A percentile compares a stretch with the other conserved stretches of the same genome.
Conservation (phyloP, 2,329 filamentous ascomycete species). For the Boeremia lycopersici region DNA sequence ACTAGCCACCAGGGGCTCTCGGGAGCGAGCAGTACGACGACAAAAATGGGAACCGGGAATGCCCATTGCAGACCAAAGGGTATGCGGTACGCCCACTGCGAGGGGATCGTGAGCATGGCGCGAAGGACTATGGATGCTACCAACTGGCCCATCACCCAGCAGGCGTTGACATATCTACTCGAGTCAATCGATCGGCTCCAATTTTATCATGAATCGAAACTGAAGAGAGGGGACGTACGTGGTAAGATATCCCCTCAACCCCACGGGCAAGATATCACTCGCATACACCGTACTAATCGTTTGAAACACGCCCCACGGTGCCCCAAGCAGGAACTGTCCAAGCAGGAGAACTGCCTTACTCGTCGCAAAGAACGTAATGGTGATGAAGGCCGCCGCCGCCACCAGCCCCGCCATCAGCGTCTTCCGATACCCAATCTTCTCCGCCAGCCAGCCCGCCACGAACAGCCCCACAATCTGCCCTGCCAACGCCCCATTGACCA, state of each 20-base stretch:
- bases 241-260: conserved; percentile 59
- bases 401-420: conserved; percentile 22
- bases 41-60: conserved; percentile 62
- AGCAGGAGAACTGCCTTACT: conserved; percentile 17
- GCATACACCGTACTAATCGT: conserved; percentile 51
- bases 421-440: conserved; percentile 44
- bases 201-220: no score
- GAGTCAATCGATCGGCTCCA: not conserved
- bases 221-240: conserved; percentile 57
- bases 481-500: conserved; percentile 49
- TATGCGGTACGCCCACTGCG: conserved; percentile 69
- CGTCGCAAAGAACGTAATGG: conserved; percentile 24
- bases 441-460: conserved; percentile 48
- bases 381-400: conserved; percentile 15
- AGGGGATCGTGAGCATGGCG: conserved; percentile 61
- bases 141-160: conserved; percentile 60
- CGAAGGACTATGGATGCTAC: conserved; percentile 71
- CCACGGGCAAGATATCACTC: conserved; percentile 67
- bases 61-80: conserved; percentile 64
- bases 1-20: conserved; percentile 77
- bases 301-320: conserved; percentile 51
- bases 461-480: conserved; percentile 51
- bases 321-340: conserved; percentile 26
- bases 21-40: conserved; percentile 69
- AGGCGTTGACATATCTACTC: conserved; percentile 35